phyloP scores from a whole-genome alignment of 192 early-diverging fungal genomes.

The Backusella parvicylindrica region DNA sequence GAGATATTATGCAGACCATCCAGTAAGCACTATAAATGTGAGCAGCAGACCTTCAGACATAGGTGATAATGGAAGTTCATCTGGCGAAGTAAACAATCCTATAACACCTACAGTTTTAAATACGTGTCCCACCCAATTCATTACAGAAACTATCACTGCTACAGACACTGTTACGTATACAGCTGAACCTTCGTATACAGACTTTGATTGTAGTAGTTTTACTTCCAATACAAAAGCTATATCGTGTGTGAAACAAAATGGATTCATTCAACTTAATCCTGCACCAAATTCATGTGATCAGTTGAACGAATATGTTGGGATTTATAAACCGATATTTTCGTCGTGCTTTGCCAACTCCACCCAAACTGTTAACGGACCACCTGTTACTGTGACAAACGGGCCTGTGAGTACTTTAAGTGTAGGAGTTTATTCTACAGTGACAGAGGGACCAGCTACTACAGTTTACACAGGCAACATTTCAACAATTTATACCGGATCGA shows the following conservation, averaged over 20 bases:
- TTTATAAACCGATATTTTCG: background rate
- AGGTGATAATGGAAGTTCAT: background rate
- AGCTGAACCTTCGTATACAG: background rate
- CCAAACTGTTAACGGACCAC: background rate
- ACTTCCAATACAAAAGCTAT: background rate
- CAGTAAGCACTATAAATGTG: no score
- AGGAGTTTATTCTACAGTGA: background rate
- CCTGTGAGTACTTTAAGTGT: background rate
- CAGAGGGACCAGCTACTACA: background rate
- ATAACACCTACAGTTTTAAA: background rate
- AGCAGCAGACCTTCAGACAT: no score
- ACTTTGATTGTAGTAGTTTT: background rate
- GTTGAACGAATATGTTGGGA: background rate
- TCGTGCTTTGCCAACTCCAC: background rate
- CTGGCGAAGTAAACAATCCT: background rate
- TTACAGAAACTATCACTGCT: background rate
- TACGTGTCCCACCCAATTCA: background rate
- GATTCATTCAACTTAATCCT: background rate
- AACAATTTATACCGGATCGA: background rate
- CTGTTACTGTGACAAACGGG: background rate
- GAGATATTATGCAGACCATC: background rate
- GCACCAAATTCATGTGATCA: background rate
- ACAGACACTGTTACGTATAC: background rate
- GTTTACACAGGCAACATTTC: background rate
- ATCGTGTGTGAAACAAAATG: background rate